Evolutionary conservation across 441 rosid genomes (phyloP), one percentile per base, ranked within the genome.

Genomic region (Erodium trifolium): DNA sequence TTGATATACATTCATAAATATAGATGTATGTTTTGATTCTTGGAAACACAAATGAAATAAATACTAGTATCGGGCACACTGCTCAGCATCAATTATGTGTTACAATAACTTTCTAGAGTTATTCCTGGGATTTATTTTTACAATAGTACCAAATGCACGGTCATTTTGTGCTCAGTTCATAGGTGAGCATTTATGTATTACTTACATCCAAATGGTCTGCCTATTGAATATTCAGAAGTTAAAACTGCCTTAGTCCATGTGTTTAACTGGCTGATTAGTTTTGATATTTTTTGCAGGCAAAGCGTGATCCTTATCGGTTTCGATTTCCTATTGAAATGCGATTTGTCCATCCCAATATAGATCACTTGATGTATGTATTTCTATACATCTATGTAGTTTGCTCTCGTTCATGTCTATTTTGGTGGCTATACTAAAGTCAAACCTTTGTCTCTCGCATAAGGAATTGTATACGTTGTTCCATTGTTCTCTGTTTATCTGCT

Each of bases 311-410:
- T 67, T 86, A 87, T 78, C 85, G 92, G 71, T 94, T 87, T 76
- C 86, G 97, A 67, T 94, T 92, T 84, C 99, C 98, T 5, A 82
- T 94, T 68, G 99, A 94, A 81, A 76, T 94, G 96, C 93, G 94
- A 57, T 87, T 94, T 66, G 92, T 90, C 65, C 77, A 84, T 76
- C 99, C 98, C 63, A 92, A 92, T 73, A 87, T 94, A 71, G 99
- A 94, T 81, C 96, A 94, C 78, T 82, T 92, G 78, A 85, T 94
- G 98, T 93, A 87, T 72, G 94, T 76, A 72, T 39, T 23, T 23
- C 27, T 23, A 23, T 60, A 3, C 68, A 63, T 75, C 73, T 65
- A 4, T 63, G 39, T 18, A 27, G 51, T 57, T 39, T 49, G 17
- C 31, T 53, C 66, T 45, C 57, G 57, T 66, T 66, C 29, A 34